A percentile compares a stretch with the other conserved stretches of the same genome.
phyloP scores from a whole-genome alignment of 768 basidiomycete genomes.

The Obba rivulosa region DNA sequence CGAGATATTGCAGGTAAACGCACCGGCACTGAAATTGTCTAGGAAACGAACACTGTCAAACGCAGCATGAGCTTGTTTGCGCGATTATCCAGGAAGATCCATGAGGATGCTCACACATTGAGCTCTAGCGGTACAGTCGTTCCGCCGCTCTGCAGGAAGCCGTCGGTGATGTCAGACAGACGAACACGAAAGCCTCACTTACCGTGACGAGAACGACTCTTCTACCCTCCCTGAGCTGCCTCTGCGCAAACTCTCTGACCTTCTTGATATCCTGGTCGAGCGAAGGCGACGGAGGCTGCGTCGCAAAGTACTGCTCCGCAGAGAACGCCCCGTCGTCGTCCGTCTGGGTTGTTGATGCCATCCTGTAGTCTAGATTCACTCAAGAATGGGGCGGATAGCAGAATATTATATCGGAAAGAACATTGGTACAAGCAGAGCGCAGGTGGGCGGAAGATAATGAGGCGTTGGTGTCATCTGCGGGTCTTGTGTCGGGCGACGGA shows the following conservation, averaged over 20 bases:
- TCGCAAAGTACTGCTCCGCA: conserved; percentile 86
- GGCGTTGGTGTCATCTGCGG: too few species aligned
- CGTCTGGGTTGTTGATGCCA: neutral
- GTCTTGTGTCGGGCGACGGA: too few species aligned
- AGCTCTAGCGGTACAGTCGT: conserved; percentile 97
- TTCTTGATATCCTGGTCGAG: conserved; percentile 63
- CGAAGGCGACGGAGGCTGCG: conserved; percentile 71
- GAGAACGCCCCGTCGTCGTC: conserved; percentile 47
- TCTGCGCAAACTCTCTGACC: conserved; percentile 64
- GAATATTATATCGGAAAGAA: too few species aligned
- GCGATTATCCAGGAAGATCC: conserved; percentile 2
- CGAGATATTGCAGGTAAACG: conserved; percentile 18
- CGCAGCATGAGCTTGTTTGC: conserved; percentile 14
- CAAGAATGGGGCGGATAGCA: too few species aligned
- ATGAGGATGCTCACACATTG: conserved; percentile 78
- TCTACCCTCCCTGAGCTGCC: conserved; percentile 58
- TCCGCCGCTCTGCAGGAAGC: conserved; percentile 75
- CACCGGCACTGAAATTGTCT: conserved; percentile 97
- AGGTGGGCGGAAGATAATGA: too few species aligned
- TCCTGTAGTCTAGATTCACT: too few species aligned
- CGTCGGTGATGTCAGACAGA: conserved; percentile 8
- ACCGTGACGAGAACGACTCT: conserved; percentile 94
- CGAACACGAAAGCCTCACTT: conserved; percentile 24
- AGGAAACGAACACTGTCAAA: conserved; percentile 87
- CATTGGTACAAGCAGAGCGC: too few species aligned